Base-by-base conservation (phyloP, 2,329 filamentous ascomycete genomes). In the Akanthomyces uredinophilus region DNA sequence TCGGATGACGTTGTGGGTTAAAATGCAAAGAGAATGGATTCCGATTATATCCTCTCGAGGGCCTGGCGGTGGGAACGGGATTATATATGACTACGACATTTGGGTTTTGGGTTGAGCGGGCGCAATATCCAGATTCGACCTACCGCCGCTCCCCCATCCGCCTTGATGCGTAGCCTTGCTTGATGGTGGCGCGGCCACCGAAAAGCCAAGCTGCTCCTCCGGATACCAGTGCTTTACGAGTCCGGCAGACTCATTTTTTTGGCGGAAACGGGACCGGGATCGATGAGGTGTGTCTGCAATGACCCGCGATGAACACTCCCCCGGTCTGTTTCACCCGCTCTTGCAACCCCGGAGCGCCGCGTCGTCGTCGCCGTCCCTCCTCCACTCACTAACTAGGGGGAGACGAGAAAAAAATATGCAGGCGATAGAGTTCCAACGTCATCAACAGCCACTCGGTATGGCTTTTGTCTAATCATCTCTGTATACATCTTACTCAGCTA, bases 361-460 rank as follows among this genome's bases (percentile, higher is more conserved):
- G 32, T 58, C 11, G 44, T 39, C 32, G 13, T 37, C n/a, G 27
- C 13, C 10, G 22, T 14, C 41, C 54, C 24, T 24, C 43, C 24
- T 44, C 14, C 52, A n/a, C 50, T 37, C 8, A 8, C 8, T 32
- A 32, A 32, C 29, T 32, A 32, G 7, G 32, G 32, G 32, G 27
- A 3, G 16, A 51, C 20, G 8, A 32, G 49, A 16, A 7, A 58
- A 49, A 47, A 39, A 29, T 29, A 39, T 16, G 18, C 44, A 18
- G 29, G 20, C 55, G 55, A 59, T 59, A 51, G 24, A 44, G 56
- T 59, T 59, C 56, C 32, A 50, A 59, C 46, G 56, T 59, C 56
- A 51, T 59, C n/a, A 22, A 44, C 32, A 27, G 35, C 46, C 46
- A 35, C 2, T 22, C 16, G 22, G 46, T 3, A 18, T 7, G 5